Evolutionary conservation across 306 rosid species (phyloP).

Genomic region (Casuarina cunninghamiana): DNA sequence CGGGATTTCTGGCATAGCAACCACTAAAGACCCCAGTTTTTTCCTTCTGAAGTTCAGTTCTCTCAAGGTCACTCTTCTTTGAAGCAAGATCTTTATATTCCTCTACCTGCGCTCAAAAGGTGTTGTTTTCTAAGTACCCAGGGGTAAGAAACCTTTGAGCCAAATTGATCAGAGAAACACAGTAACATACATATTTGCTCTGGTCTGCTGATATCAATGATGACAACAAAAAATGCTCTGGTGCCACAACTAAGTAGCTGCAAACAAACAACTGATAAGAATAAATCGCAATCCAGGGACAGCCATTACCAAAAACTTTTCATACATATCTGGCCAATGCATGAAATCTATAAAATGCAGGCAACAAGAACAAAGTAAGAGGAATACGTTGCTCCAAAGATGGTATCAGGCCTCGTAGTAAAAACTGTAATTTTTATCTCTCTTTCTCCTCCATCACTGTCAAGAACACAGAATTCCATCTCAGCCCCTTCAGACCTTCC

Average conservation of each 20-base stretch:
- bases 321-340: conserved; percentile 7
- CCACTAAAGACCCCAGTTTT: conserved; percentile 93
- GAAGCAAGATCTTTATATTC: conserved; percentile 75
- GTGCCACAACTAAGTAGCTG: conserved; percentile 93
- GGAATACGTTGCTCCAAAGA: conserved; percentile 95
- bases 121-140: conserved; percentile 38
- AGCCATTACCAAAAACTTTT: background rate
- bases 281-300: background rate
- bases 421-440: conserved; percentile 68
- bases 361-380: conserved; percentile 33
- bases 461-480: conserved; percentile 74
- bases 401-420: conserved; percentile 95
- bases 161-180: conserved; percentile 34
- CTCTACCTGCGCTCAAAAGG: conserved; percentile 68
- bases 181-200: conserved; percentile 57
- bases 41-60: conserved; percentile 98
- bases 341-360: conserved; percentile 22
- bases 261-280: conserved; percentile 34
- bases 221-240: conserved; percentile 77
- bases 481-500: conserved; percentile 99
- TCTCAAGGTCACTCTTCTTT: conserved; percentile 94
- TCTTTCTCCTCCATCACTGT: conserved; percentile 63
- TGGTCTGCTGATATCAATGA: conserved; percentile 54
- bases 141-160: conserved; percentile 28
- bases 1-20: conserved; percentile 89